phyloP scores from a whole-genome alignment of 352 stramenopile species.

The Pythium dissimile region DNA sequence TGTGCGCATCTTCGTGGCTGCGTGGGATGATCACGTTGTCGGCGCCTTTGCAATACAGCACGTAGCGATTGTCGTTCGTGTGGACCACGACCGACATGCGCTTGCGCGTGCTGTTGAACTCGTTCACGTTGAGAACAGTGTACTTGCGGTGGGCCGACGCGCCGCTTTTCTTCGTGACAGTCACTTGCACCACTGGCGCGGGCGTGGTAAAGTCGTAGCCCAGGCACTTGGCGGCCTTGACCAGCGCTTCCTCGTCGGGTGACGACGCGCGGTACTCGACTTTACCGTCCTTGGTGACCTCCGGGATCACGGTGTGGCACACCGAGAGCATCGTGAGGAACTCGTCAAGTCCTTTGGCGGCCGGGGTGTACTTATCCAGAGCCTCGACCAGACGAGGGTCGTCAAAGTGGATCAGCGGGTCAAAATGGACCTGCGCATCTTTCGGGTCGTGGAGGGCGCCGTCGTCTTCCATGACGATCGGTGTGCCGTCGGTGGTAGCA shows the following conservation, averaged over 20 bases:
- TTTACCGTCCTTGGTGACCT: conserved; percentile 43
- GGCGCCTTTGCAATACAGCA: conserved; percentile 75
- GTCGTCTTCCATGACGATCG: conserved; percentile 1
- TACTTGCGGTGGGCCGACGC: conserved; percentile 32
- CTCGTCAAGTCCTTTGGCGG: conserved; percentile 42
- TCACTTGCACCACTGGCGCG: conserved; percentile 47
- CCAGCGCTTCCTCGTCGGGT: conserved; percentile 91
- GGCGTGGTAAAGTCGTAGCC: conserved; percentile 82
- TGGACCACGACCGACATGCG: conserved; percentile 96
- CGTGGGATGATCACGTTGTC: conserved; percentile 86
- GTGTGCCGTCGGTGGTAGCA: not conserved
- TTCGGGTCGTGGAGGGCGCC: conserved; percentile 31
- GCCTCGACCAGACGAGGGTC: conserved; percentile 55
- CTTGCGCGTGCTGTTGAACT: conserved; percentile 94
- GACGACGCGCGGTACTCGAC: conserved; percentile 87
- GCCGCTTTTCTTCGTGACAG: conserved; percentile 46
- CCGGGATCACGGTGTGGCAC: conserved; percentile 75
- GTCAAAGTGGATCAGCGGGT: conserved; percentile 68
- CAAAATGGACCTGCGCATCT: conserved; percentile 58
- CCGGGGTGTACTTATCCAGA: conserved; percentile 24
- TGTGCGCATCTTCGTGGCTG: conserved; percentile 30
- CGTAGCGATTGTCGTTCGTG: conserved; percentile 35
- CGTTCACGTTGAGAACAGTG: conserved; percentile 75
- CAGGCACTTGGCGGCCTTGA: conserved; percentile 80
- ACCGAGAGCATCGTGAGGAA: conserved; percentile 72